Conservation (phyloP, 1,139 yeast species). For the Geotrichum restrictum region DNA sequence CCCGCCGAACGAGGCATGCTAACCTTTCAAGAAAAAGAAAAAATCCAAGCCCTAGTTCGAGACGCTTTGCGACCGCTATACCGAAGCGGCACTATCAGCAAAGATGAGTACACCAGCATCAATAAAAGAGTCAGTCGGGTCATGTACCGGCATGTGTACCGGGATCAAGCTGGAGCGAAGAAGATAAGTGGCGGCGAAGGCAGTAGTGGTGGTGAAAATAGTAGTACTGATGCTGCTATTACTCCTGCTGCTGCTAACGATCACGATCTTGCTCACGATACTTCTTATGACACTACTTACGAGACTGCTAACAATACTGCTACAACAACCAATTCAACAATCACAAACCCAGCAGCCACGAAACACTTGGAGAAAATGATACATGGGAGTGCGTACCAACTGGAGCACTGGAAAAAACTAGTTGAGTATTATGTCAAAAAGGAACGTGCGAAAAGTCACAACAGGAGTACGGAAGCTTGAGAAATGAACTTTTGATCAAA, state of each 20-base stretch:
- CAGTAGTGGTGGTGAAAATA: neutral
- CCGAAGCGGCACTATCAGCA: constrained; percentile 40
- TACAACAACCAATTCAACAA: no score
- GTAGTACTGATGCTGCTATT: no score
- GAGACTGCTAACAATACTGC: no score
- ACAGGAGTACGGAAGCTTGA: neutral
- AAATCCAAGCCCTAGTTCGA: constrained; percentile 54
- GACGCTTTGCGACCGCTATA: constrained; percentile 49
- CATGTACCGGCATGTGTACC: constrained; percentile 38
- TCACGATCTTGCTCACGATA: no score
- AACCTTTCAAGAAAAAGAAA: constrained; percentile 48
- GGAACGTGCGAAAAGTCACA: constrained; percentile 1
- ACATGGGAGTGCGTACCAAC: neutral
- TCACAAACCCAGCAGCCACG: no score
- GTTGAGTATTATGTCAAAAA: constrained; percentile 12
- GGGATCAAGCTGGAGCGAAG: constrained; percentile 14
- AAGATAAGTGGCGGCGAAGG: neutral
- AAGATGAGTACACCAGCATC: constrained; percentile 46
- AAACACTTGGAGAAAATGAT: no score
- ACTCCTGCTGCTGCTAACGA: no score
- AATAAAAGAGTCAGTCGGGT: constrained; percentile 45
- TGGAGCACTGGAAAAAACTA: constrained; percentile 12
- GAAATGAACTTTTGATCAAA: neutral
- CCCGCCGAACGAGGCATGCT: constrained; percentile 20
- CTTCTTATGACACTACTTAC: no score